A percentile compares a stretch with the other conserved stretches of the same genome.
These are phyloP conservation scores for Oenanthe sinensis DNA, from an alignment of 129 eudicot species.

Conservation along the genomic window DNA sequence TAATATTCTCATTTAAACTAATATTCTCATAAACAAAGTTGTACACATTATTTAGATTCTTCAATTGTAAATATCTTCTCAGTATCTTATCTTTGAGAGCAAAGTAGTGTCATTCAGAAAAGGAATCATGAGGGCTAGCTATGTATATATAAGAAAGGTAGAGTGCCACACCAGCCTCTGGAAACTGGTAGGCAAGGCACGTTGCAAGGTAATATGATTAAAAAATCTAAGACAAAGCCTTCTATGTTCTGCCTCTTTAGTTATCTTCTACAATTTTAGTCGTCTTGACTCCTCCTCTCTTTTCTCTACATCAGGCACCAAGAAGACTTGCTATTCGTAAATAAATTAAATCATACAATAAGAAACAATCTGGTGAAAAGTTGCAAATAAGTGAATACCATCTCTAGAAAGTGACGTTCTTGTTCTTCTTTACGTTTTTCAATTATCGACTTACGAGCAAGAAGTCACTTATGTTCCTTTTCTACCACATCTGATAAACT, in stretches of 20 bases:
- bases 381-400: conserved; percentile 30
- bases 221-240: too few species aligned
- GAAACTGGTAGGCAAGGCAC: too few species aligned
- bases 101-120: too few species aligned
- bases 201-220: too few species aligned
- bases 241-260: conserved; percentile 74
- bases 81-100: too few species aligned
- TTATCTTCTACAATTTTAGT: conserved; percentile 40
- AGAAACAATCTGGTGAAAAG: neutral
- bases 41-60: too few species aligned
- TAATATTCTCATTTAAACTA: too few species aligned
- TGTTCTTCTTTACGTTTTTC: conserved; percentile 92
- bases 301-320: conserved; percentile 33
- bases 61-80: too few species aligned
- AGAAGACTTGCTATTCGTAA: neutral
- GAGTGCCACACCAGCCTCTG: too few species aligned
- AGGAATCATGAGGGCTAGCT: too few species aligned
- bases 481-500: conserved; percentile 58
- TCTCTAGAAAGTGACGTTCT: conserved; percentile 81
- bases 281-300: conserved; percentile 81
- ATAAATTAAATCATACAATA: neutral
- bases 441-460: conserved; percentile 81
- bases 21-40: too few species aligned
- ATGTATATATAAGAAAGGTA: too few species aligned
- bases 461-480: conserved; percentile 79